Evolutionary conservation across 768 basidiomycete species (phyloP).

Genomic region (Macrolepiota fuliginosa): DNA sequence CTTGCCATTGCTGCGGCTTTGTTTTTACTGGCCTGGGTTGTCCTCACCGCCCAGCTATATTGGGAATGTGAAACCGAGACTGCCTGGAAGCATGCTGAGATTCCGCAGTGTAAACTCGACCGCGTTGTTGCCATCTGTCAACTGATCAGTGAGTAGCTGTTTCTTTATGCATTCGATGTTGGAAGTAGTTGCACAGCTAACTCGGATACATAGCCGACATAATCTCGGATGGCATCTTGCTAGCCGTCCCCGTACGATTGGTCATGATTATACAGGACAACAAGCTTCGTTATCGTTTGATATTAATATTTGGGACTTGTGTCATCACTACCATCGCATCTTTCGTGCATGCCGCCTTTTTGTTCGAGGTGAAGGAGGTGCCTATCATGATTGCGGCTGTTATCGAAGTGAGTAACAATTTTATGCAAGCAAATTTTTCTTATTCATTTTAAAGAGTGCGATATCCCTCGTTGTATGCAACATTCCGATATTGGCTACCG

Average conservation of each 20-base stretch:
- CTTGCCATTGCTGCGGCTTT: slow-evolving; percentile 24
- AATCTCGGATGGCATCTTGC: too few species aligned
- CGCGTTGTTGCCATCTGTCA: neutral
- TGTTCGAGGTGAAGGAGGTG: slow-evolving; percentile 29
- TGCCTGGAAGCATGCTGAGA: neutral
- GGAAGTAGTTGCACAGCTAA: too few species aligned
- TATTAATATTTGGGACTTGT: slow-evolving; percentile 54
- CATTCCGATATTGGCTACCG: neutral
- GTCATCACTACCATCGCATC: slow-evolving; percentile 45
- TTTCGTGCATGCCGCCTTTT: slow-evolving; percentile 41
- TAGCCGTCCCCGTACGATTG: slow-evolving; percentile 17
- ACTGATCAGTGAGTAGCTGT: neutral
- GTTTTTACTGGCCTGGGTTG: slow-evolving; percentile 24
- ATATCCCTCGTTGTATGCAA: slow-evolving; percentile 5
- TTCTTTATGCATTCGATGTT: too few species aligned
- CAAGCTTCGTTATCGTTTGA: slow-evolving; percentile 35
- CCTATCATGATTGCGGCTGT: slow-evolving; percentile 36
- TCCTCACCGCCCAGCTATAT: slow-evolving; percentile 43
- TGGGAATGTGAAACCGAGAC: slow-evolving; percentile 39
- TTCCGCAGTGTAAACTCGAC: slow-evolving; percentile 3
- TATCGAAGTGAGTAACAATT: slow-evolving; percentile 34
- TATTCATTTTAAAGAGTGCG: neutral
- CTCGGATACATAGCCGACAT: too few species aligned
- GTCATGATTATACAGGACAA: slow-evolving; percentile 40
- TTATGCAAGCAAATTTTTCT: neutral